A percentile compares a stretch with the other conserved stretches of the same genome.
phyloP scores from a whole-genome alignment of 1,284 basidiomycete genomes.

The Austroboletus niveus region DNA sequence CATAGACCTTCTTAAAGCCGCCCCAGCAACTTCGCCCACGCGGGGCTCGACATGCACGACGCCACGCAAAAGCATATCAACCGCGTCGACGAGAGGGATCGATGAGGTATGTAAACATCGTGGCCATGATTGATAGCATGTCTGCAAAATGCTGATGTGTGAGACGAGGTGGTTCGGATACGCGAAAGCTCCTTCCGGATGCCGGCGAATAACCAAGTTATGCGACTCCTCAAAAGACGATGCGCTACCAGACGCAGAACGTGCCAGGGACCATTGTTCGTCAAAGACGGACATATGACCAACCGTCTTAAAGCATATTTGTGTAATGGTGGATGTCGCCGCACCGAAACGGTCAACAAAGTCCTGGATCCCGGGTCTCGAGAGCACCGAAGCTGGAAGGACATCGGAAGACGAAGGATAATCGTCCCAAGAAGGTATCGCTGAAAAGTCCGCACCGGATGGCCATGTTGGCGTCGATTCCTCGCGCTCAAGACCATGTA shows the following conservation, averaged over 20 bases:
- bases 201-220: slow-evolving; percentile 62
- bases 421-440: slow-evolving; percentile 58
- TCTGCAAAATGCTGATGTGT: slow-evolving; percentile 73
- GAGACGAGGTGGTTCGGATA: slow-evolving; percentile 67
- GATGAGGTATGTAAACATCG: slow-evolving; percentile 61
- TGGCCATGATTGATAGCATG: slow-evolving; percentile 86
- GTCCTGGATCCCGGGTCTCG: slow-evolving; percentile 73
- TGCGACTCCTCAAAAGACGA: slow-evolving; percentile 69
- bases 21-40: slow-evolving; percentile 67
- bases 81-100: slow-evolving; percentile 57
- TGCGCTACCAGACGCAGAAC: slow-evolving; percentile 36
- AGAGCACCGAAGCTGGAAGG: slow-evolving; percentile 49
- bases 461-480: slow-evolving; percentile 75
- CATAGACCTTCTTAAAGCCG: slow-evolving; percentile 75
- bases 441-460: slow-evolving; percentile 65
- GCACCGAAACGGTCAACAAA: slow-evolving; percentile 70
- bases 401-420: slow-evolving; percentile 70
- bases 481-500: slow-evolving; percentile 74
- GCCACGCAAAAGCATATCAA: slow-evolving; percentile 81
- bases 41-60: slow-evolving; percentile 82
- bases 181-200: slow-evolving; percentile 68
- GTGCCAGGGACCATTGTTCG: slow-evolving; percentile 70
- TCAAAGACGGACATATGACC: slow-evolving; percentile 83
- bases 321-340: slow-evolving; percentile 62
- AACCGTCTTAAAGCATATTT: slow-evolving; percentile 64